These are phyloP conservation scores for Hypoxylon sp. DNA, from an alignment of 2,329 filamentous ascomycete species.

Conservation along the genomic window DNA sequence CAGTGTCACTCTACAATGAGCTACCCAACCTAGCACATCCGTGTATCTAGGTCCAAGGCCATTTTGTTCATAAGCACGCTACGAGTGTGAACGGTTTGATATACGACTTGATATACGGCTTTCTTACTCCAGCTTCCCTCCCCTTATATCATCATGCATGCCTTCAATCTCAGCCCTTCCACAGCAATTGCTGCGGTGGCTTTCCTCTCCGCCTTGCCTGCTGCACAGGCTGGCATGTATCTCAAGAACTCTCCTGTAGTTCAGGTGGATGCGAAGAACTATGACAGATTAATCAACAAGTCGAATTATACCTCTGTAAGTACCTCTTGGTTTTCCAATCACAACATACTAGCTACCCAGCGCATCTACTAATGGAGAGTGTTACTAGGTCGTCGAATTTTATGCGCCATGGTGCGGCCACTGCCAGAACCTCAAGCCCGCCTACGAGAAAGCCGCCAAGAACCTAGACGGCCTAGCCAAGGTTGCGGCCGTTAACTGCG, in stretches of 20 bases:
- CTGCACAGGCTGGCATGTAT: conserved; percentile 80
- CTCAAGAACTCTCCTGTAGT: conserved; percentile 87
- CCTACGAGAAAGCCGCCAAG: conserved; percentile 93
- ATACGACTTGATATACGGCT: conserved; percentile 17
- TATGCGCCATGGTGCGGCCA: conserved; percentile 99
- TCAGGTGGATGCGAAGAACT: conserved; percentile 82
- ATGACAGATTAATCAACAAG: conserved; percentile 83
- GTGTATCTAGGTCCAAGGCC: conserved; percentile 1
- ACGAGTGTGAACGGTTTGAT: conserved; percentile 32
- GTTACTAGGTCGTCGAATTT: conserved; percentile 76
- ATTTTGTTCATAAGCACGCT: conserved; percentile 22
- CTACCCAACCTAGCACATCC: conserved; percentile 40
- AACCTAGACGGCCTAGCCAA: conserved; percentile 92
- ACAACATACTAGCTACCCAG: conserved; percentile 15
- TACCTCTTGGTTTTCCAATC: conserved; percentile 47
- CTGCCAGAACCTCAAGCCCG: conserved; percentile 94
- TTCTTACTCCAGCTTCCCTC: conserved; percentile 17
- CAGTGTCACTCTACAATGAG: conserved; percentile 11
- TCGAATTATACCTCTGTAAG: conserved; percentile 91
- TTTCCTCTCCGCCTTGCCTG: conserved; percentile 73
- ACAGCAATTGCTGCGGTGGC: conserved; percentile 69
- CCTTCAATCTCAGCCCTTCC: conserved; percentile 58
- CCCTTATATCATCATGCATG: conserved; percentile 59
- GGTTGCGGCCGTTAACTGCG: conserved; percentile 94
- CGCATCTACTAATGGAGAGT: conserved; percentile 14